Percentiles rank a stretch among this genome's conserved stretches.
phyloP scores from a whole-genome alignment of 345 rosid genomes.

The Rhodomyrtus tomentosa region DNA sequence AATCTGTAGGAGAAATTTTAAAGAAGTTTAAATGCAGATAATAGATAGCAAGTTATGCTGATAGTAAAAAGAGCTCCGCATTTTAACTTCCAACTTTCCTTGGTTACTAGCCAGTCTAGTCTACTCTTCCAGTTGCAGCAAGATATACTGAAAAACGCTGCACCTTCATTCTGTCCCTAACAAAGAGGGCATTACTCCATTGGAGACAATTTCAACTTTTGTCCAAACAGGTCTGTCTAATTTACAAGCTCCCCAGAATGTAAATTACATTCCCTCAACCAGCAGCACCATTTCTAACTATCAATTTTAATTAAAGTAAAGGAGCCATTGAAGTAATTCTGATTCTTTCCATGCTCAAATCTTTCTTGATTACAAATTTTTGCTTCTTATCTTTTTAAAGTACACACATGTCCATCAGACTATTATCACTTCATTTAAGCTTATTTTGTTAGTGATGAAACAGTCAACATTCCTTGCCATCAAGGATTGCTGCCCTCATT shows the following conservation, averaged over 20 bases:
- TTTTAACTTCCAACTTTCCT: neutral
- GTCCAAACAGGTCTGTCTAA: neutral
- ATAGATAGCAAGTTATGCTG: neutral
- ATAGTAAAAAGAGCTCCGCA: neutral
- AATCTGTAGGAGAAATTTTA: constrained; percentile 32
- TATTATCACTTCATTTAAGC: neutral
- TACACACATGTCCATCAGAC: neutral
- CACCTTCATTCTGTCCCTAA: neutral
- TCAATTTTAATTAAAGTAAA: neutral
- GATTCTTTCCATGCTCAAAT: neutral
- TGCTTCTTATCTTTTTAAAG: neutral
- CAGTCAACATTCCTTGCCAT: neutral
- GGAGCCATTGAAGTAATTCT: neutral
- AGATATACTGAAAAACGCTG: neutral
- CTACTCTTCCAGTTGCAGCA: neutral
- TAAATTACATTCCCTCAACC: neutral
- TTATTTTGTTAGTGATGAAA: neutral
- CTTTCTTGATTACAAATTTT: neutral
- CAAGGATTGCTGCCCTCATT: neutral
- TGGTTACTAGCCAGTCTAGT: neutral
- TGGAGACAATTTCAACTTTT: neutral
- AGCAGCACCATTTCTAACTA: neutral
- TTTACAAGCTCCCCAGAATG: neutral
- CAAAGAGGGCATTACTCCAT: neutral
- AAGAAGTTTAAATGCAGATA: constrained; percentile 1